Evolutionary conservation across 2,329 filamentous ascomycete species (phyloP).

Genomic region (Colletotrichum lentis): DNA sequence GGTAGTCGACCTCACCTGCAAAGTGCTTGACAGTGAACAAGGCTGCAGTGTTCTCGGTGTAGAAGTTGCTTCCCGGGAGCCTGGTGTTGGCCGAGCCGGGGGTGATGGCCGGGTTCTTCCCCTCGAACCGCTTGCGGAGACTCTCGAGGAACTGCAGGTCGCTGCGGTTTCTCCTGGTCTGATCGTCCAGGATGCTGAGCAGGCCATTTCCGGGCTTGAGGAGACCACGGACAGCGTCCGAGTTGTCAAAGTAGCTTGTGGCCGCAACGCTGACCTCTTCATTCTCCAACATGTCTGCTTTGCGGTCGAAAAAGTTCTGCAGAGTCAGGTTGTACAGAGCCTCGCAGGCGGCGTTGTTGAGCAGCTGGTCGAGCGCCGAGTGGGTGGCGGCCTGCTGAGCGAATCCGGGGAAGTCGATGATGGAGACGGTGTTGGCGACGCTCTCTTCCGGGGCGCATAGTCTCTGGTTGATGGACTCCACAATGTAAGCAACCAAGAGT

Average conservation of each 20-base stretch:
- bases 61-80: conserved; percentile 88
- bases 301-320: conserved; percentile 94
- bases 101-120: conserved; percentile 89
- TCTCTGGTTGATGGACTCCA: conserved; percentile 90
- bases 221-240: conserved; percentile 89
- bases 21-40: conserved; percentile 94
- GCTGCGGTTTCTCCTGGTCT: conserved; percentile 86
- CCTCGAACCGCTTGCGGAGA: conserved; percentile 89
- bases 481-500: conserved; percentile 89
- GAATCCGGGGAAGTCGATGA: conserved; percentile 97
- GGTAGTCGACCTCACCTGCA: conserved; percentile 95
- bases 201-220: conserved; percentile 93
- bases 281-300: conserved; percentile 90
- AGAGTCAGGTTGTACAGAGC: conserved; percentile 91
- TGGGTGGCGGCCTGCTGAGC: conserved; percentile 83
- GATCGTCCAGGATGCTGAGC: conserved; percentile 93
- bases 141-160: conserved; percentile 92
- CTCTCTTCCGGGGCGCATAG: conserved; percentile 87
- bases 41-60: conserved; percentile 80
- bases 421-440: conserved; percentile 91
- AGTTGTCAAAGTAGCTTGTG: conserved; percentile 98
- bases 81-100: conserved; percentile 78
- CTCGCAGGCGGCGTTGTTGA: conserved; percentile 94
- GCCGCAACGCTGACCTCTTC: conserved; percentile 91
- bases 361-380: conserved; percentile 87